phyloP scores from a whole-genome alignment of 495 filamentous ascomycete genomes.

The Margaritispora aquatica region DNA sequence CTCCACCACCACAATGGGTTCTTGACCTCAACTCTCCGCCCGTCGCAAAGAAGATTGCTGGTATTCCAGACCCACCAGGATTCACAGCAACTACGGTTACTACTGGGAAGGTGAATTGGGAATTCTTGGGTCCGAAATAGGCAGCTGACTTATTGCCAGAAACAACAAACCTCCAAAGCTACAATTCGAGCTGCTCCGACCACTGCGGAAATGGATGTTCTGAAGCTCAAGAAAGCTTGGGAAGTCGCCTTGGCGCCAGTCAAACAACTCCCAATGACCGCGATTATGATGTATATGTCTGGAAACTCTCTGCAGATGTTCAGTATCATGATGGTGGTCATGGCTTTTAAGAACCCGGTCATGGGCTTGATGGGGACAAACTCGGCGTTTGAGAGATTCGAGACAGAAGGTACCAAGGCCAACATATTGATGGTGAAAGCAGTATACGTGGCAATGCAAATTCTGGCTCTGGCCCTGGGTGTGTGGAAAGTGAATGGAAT shows the following conservation, averaged over 20 bases:
- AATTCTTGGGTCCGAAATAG: background rate
- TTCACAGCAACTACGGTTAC: constrained; percentile 55
- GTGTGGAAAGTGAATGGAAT: constrained; percentile 97
- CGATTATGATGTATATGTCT: constrained; percentile 99
- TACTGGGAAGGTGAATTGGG: constrained; percentile 43
- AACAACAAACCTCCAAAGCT: constrained; percentile 22
- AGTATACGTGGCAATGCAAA: constrained; percentile 81
- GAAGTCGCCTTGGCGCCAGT: constrained; percentile 91
- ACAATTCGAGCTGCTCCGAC: constrained; percentile 50
- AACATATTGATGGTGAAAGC: constrained; percentile 75
- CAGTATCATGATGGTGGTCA: constrained; percentile 99
- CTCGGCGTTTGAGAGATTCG: constrained; percentile 77
- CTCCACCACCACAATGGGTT: constrained; percentile 73
- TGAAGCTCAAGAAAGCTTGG: constrained; percentile 99
- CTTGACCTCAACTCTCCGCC: constrained; percentile 65
- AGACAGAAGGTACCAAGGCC: constrained; percentile 68
- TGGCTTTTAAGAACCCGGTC: constrained; percentile 96
- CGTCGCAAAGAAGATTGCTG: constrained; percentile 46
- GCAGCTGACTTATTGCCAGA: constrained; percentile 24
- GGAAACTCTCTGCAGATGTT: constrained; percentile 98
- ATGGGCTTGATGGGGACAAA: constrained; percentile 75
- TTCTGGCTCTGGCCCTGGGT: constrained; percentile 74
- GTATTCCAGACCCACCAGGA: constrained; percentile 82
- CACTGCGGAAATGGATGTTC: constrained; percentile 77
- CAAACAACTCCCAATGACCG: constrained; percentile 95